phyloP scores from a whole-genome alignment of 768 basidiomycete species.

The Russula foetens region DNA sequence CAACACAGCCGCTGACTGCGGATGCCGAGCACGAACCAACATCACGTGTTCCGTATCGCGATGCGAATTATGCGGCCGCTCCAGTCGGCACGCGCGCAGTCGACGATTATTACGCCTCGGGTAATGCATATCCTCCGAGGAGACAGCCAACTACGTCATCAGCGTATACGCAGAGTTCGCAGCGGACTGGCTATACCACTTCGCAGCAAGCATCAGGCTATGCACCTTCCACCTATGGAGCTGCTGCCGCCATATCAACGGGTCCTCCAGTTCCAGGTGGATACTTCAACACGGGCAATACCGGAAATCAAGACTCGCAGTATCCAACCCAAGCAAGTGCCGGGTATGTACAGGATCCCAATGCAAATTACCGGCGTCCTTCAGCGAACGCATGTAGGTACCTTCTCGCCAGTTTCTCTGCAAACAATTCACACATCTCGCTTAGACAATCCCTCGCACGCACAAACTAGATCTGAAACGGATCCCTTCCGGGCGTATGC shows the following conservation, averaged over 20 bases:
- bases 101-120: slow-evolving; percentile 58
- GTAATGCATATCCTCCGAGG: slow-evolving; percentile 39
- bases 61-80: slow-evolving; percentile 56
- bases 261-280: neutral
- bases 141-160: slow-evolving; percentile 21
- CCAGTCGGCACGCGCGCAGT: slow-evolving; percentile 59
- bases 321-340: slow-evolving; percentile 25
- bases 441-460: slow-evolving; percentile 47
- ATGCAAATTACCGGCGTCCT: slow-evolving; percentile 22
- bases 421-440: neutral
- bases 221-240: slow-evolving; percentile 31
- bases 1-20: slow-evolving; percentile 53
- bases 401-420: neutral
- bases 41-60: slow-evolving; percentile 19
- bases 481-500: slow-evolving; percentile 40
- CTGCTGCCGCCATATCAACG: slow-evolving; percentile 23
- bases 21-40: slow-evolving; percentile 41
- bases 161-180: slow-evolving; percentile 22
- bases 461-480: slow-evolving; percentile 39
- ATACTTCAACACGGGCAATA: slow-evolving; percentile 1
- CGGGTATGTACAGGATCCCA: slow-evolving; percentile 17
- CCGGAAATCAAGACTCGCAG: slow-evolving; percentile 26
- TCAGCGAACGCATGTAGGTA: slow-evolving; percentile 37
- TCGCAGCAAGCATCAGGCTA: slow-evolving; percentile 36
- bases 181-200: slow-evolving; percentile 33